phyloP scores from a whole-genome alignment of 108 stramenopile genomes.

The Skeletonema marinoi region DNA sequence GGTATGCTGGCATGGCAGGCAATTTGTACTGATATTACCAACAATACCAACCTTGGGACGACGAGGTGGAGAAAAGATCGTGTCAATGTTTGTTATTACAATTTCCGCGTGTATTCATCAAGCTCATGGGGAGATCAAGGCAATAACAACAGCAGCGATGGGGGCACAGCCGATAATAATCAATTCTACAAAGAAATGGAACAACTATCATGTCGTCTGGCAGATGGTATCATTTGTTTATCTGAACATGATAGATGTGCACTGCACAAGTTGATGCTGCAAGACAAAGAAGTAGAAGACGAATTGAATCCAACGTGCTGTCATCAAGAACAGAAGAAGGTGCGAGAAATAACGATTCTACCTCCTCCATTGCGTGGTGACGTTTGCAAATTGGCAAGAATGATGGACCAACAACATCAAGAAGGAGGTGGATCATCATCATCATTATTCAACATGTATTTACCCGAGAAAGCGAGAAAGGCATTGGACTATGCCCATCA shows the following conservation, averaged over 20 bases:
- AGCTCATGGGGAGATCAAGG: slow-evolving; percentile 2
- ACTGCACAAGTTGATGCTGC: slow-evolving; percentile 5
- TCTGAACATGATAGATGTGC: slow-evolving; percentile 34
- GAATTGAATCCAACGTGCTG: background rate
- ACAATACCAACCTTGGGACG: too few species aligned
- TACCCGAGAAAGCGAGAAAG: too few species aligned
- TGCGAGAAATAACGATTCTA: slow-evolving; percentile 19
- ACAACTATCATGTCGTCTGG: slow-evolving; percentile 43
- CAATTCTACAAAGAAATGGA: slow-evolving; percentile 49
- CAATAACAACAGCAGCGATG: too few species aligned
- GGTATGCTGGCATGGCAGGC: slow-evolving; percentile 31
- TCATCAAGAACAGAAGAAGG: background rate
- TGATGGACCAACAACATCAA: background rate
- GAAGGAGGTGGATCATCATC: background rate
- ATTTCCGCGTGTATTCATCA: slow-evolving; percentile 52
- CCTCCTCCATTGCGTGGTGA: slow-evolving; percentile 54
- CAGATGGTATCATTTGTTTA: slow-evolving; percentile 44
- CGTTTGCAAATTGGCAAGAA: slow-evolving; percentile 38
- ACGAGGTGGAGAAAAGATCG: too few species aligned
- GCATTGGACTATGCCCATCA: too few species aligned
- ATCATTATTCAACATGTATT: background rate
- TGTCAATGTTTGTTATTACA: slow-evolving; percentile 37
- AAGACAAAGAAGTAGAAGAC: background rate
- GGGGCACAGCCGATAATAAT: background rate
- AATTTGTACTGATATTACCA: background rate